Conservation (phyloP, 305 asterid species). For the Solanum hybrid region DNA sequence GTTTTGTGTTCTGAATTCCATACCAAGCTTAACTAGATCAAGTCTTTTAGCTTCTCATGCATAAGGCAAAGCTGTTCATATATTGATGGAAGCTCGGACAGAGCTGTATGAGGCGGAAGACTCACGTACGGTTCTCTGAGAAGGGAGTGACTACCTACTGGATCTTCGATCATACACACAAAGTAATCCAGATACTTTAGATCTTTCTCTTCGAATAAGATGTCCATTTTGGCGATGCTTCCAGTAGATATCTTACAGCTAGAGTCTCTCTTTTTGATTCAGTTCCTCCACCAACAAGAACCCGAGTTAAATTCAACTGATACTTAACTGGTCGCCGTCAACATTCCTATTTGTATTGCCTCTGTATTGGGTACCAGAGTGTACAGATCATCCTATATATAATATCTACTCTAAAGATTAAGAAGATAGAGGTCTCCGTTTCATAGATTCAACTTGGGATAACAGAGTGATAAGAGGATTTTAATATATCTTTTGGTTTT, state of each 20-base stretch:
- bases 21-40: not conserved
- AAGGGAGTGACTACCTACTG: not conserved
- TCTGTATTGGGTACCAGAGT: not conserved
- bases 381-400: not conserved
- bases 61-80: not conserved
- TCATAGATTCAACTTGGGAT: not conserved
- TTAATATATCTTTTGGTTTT: not conserved
- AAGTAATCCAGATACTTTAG: not conserved
- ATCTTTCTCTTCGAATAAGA: not conserved
- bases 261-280: not conserved
- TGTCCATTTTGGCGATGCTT: not conserved
- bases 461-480: not conserved
- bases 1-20: not conserved
- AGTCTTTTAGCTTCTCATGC: not conserved
- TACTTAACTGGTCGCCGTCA: not conserved
- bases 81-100: not conserved
- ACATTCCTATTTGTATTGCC: not conserved
- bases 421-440: not conserved
- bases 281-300: not conserved
- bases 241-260: not conserved
- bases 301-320: not conserved
- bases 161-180: not conserved
- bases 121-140: not conserved
- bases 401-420: not conserved
- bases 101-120: not conserved